phyloP scores from a whole-genome alignment of 805 yeast species.

The Hanseniaspora occidentalis region DNA sequence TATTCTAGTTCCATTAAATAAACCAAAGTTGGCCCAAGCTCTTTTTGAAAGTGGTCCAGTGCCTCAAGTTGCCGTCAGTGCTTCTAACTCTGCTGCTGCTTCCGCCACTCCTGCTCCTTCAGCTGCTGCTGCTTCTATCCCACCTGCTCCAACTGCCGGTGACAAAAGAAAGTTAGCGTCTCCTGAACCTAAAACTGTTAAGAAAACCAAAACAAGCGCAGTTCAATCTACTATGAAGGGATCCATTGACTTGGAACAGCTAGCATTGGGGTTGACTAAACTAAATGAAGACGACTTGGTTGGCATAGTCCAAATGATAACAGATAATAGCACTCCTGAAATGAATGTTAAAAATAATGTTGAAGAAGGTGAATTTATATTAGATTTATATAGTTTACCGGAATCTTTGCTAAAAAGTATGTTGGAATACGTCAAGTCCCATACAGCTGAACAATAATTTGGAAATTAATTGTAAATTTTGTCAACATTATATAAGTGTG shows the following conservation, averaged over 20 bases:
- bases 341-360: conserved; percentile 93
- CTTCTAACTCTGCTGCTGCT: conserved; percentile 10
- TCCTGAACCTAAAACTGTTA: conserved; percentile 19
- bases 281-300: conserved; percentile 84
- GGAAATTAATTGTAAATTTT: background rate
- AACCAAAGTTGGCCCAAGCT: conserved; percentile 58
- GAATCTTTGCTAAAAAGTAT: conserved; percentile 81
- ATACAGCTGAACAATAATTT: conserved; percentile 24
- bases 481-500: background rate
- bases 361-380: conserved; percentile 93
- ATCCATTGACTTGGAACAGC: conserved; percentile 72
- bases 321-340: conserved; percentile 87
- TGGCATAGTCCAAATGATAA: conserved; percentile 94
- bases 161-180: conserved; percentile 30
- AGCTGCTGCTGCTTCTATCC: conserved; percentile 8
- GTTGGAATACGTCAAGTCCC: conserved; percentile 87
- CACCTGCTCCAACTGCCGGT: conserved; percentile 11
- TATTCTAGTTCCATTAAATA: conserved; percentile 61
- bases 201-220: conserved; percentile 26
- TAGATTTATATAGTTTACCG: conserved; percentile 89
- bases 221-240: conserved; percentile 41
- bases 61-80: conserved; percentile 9
- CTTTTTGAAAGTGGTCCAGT: conserved; percentile 75
- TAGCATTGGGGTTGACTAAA: conserved; percentile 82
- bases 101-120: conserved; percentile 24